Evolutionary conservation across 2,329 filamentous ascomycete species (phyloP).

Genomic region (Gliomastix tumulicola): DNA sequence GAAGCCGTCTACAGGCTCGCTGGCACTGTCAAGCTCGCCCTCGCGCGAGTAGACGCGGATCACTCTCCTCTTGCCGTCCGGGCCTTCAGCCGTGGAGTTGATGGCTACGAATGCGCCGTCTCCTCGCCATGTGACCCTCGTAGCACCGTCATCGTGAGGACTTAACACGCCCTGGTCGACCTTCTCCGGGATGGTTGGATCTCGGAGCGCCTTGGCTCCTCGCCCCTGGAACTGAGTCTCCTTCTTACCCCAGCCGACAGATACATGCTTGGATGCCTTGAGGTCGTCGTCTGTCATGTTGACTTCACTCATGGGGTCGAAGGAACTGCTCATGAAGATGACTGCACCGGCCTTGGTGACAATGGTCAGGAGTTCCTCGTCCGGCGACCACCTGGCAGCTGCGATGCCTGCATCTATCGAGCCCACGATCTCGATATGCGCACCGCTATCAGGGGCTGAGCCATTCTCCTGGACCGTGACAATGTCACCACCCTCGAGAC

Average conservation of each 20-base stretch:
- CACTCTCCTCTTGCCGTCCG: conserved; percentile 57
- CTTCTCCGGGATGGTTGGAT: conserved; percentile 91
- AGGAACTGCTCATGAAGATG: conserved; percentile 87
- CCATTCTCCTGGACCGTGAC: conserved; percentile 74
- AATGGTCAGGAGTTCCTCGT: conserved; percentile 84
- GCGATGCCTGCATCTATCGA: conserved; percentile 89
- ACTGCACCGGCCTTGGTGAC: conserved; percentile 73
- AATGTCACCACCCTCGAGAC: conserved; percentile 88
- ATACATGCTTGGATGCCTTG: conserved; percentile 85
- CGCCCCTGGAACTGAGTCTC: conserved; percentile 97
- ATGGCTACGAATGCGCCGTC: conserved; percentile 88
- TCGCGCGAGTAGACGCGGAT: conserved; percentile 89
- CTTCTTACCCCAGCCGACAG: conserved; percentile 96
- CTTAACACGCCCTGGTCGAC: conserved; percentile 79
- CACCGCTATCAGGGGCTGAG: conserved; percentile 50
- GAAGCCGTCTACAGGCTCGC: conserved; percentile 89
- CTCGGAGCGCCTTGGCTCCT: conserved; percentile 75
- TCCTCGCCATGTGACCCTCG: conserved; percentile 66
- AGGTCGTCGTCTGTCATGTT: conserved; percentile 69
- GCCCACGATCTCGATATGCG: conserved; percentile 89
- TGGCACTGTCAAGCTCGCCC: conserved; percentile 84
- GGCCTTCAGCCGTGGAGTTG: conserved; percentile 64
- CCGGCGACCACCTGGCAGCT: conserved; percentile 87
- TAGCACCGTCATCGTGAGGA: conserved; percentile 61
- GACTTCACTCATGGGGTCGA: conserved; percentile 76